Percentiles rank a stretch among this genome's conserved stretches.
These are phyloP conservation scores for Borovskyia barvae DNA, from an alignment of 208 protist genomes.

Conservation along the genomic window DNA sequence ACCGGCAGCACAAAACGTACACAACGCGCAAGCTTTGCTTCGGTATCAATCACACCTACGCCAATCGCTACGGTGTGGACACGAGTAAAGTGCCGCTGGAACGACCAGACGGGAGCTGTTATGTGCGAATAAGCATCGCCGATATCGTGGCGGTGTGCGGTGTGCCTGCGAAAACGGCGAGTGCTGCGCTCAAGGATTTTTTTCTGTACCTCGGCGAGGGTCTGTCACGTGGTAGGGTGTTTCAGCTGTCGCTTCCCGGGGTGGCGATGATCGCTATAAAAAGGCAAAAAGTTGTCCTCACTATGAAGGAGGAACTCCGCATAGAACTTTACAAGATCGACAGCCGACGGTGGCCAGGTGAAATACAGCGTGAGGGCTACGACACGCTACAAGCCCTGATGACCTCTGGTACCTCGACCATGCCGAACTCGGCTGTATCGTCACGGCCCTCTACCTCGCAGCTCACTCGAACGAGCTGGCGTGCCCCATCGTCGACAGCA, in stretches of 20 bases:
- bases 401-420: slow-evolving; percentile 1
- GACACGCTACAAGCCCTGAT: slow-evolving; percentile 23
- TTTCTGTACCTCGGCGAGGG: slow-evolving; percentile 83
- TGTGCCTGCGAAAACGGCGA: slow-evolving; percentile 62
- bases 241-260: slow-evolving; percentile 63
- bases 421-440: slow-evolving; percentile 8
- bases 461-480: slow-evolving; percentile 25
- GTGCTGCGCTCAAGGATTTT: slow-evolving; percentile 75
- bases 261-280: slow-evolving; percentile 65
- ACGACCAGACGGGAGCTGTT: slow-evolving; percentile 14
- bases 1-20: slow-evolving; percentile 36
- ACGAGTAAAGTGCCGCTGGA: slow-evolving; percentile 33
- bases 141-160: slow-evolving; percentile 64
- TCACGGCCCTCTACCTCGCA: slow-evolving; percentile 39
- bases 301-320: slow-evolving; percentile 48
- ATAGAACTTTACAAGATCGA: slow-evolving; percentile 71
- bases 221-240: slow-evolving; percentile 59
- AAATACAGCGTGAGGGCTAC: slow-evolving; percentile 36
- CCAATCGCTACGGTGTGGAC: slow-evolving; percentile 49
- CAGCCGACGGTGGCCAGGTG: slow-evolving; percentile 62
- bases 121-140: slow-evolving; percentile 39
- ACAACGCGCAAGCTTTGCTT: slow-evolving; percentile 40
- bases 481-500: neutral
- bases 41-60: slow-evolving; percentile 41
- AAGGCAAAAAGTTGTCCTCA: slow-evolving; percentile 52